These are phyloP conservation scores for Isatis tinctoria DNA, from an alignment of 345 rosid genomes.

Conservation along the genomic window DNA sequence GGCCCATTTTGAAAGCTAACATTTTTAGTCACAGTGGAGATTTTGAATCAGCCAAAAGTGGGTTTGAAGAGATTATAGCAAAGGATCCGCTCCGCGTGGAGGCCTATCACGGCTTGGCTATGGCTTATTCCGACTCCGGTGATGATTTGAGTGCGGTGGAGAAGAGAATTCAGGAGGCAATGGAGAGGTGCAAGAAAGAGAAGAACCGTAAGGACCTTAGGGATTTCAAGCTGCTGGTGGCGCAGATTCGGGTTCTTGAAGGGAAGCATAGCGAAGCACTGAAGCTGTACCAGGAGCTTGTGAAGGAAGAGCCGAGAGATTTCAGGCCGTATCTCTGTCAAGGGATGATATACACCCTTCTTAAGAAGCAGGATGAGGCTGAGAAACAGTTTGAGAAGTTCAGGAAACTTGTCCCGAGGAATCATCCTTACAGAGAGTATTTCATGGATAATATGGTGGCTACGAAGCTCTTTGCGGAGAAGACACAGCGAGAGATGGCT, in stretches of 20 bases:
- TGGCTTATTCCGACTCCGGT: conserved; percentile 63
- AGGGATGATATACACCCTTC: conserved; percentile 72
- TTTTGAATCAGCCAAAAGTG: conserved; percentile 45
- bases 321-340: conserved; percentile 89
- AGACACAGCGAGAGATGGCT: conserved; percentile 45
- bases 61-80: conserved; percentile 57
- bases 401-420: conserved; percentile 67
- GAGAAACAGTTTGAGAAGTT: conserved; percentile 82
- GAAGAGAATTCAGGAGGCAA: conserved; percentile 58
- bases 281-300: conserved; percentile 74
- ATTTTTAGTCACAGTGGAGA: conserved; percentile 59
- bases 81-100: conserved; percentile 79
- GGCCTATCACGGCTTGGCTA: conserved; percentile 80
- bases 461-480: conserved; percentile 57
- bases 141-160: conserved; percentile 39
- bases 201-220: conserved; percentile 53
- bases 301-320: conserved; percentile 88
- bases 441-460: conserved; percentile 74
- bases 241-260: conserved; percentile 71
- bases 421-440: conserved; percentile 85
- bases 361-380: conserved; percentile 77
- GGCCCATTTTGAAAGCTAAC: conserved; percentile 71
- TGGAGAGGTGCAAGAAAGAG: conserved; percentile 74
- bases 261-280: conserved; percentile 65
- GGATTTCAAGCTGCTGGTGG: conserved; percentile 78